These are phyloP conservation scores for Ajuga chamaepitys DNA, from an alignment of 257 asterid genomes.

Conservation along the genomic window DNA sequence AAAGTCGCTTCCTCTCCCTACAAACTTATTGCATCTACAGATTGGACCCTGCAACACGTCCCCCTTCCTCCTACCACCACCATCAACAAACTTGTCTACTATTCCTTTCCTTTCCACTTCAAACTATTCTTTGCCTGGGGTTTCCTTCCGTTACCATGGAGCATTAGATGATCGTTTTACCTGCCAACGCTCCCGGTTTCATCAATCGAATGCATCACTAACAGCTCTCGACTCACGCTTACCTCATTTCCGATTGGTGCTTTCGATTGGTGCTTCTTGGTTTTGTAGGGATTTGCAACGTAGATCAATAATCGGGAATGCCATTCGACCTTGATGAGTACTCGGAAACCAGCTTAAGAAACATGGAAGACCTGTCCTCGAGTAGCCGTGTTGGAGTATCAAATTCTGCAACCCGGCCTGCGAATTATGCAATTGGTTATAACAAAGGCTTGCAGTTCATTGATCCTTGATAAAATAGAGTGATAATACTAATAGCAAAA, in stretches of 20 bases:
- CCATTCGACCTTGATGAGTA: conserved; percentile 78
- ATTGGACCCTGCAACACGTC: conserved; percentile 18
- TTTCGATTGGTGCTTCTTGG: conserved; percentile 8
- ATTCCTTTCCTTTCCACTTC: neutral
- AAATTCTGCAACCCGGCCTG: conserved; percentile 96
- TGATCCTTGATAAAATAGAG: too few relatives aligned
- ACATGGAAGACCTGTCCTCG: conserved; percentile 96
- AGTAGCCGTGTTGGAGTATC: conserved; percentile 79
- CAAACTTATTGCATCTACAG: conserved; percentile 45
- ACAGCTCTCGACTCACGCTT: conserved; percentile 5
- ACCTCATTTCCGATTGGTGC: neutral
- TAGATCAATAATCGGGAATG: conserved; percentile 37
- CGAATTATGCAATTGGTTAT: too few relatives aligned
- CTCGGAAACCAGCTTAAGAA: conserved; percentile 83
- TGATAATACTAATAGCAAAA: too few relatives aligned
- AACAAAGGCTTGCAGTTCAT: too few relatives aligned
- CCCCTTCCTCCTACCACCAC: conserved; percentile 6
- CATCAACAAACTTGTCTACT: neutral
- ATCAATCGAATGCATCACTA: conserved; percentile 11
- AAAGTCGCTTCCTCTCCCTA: conserved; percentile 18
- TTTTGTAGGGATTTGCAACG: neutral
- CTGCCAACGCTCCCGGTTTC: neutral
- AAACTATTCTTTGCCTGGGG: neutral
- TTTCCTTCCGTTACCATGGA: neutral
- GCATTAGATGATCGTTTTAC: neutral